Evolutionary conservation across 306 rosid species (phyloP), one percentile per base, ranked within the genome.

Genomic region (Sindora glabra): DNA sequence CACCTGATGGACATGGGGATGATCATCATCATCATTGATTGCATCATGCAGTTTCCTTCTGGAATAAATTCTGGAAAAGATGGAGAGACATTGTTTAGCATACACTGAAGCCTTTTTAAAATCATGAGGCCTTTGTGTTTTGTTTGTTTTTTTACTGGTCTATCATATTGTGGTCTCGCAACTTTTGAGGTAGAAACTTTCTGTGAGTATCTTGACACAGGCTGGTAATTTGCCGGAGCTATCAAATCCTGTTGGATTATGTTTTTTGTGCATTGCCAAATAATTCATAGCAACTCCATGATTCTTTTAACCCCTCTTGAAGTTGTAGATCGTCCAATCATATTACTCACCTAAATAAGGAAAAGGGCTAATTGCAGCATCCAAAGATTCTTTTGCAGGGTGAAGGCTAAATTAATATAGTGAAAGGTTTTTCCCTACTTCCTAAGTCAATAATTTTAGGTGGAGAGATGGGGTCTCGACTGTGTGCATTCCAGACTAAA

Each of bases 1-100:
- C 97, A 13, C 97, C 97, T 9, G 81, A 86, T 70, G 91, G 86
- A 18, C 95, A 70, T 26, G 81, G 75, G 4, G 89, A 83, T 47
- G 83, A 84, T 1, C 67, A 74, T 0, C 57, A 77, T 27, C 96
- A 81, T 69, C 94, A 84, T 69, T 87, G 80, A 82, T 72, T 32
- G 61, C 58, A 22, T 62, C 38, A 53, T 16, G 45, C 60, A 44
- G 56, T 64, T 76, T 75, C 74, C 61, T 56, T 48, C 51, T 60
- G 50, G 83, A 70, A 89, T 83, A 81, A 81, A 86, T 71, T 54
- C 72, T 68, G 50, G 59, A 65, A 50, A 55, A 62, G 67, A 64
- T 36, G 78, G 56, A 47, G 67, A 79, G 80, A 85, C 70, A 71
- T 53, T 70, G 56, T 72, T 65, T 71, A 72, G 85, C 73, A 62